These are phyloP conservation scores for Boletus rubropictus DNA, from an alignment of 768 basidiomycete genomes.

Conservation along the genomic window DNA sequence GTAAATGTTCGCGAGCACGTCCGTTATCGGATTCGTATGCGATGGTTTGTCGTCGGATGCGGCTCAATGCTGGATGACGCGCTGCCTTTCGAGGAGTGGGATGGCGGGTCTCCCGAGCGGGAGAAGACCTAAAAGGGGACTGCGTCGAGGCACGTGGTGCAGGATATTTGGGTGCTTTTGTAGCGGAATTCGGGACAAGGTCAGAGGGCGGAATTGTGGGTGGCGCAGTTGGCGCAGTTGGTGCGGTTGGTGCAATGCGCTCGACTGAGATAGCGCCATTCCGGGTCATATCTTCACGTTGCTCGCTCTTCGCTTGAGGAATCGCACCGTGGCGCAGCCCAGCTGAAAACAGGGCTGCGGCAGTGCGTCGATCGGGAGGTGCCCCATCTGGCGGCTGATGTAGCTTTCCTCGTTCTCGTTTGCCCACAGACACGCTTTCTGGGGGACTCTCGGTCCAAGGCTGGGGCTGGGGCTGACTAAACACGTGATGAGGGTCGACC, in stretches of 20 bases:
- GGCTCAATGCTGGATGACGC: conserved; percentile 10
- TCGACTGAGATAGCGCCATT: conserved; percentile 3
- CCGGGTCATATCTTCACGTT: background rate
- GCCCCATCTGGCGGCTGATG: background rate
- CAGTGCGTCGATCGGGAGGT: background rate
- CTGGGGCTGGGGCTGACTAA: conserved; percentile 7
- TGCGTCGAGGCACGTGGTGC: conserved; percentile 14
- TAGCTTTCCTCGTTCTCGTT: background rate
- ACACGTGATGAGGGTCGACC: conserved; percentile 9
- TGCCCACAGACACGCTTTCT: background rate
- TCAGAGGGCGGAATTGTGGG: background rate
- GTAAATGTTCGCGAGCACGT: background rate
- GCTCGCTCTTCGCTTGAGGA: background rate
- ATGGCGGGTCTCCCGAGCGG: background rate
- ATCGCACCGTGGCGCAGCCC: background rate
- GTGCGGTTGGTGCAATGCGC: background rate
- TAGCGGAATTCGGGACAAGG: background rate
- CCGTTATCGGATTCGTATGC: background rate
- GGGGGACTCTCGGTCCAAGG: background rate
- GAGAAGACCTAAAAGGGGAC: conserved; percentile 16
- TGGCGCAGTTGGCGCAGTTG: background rate
- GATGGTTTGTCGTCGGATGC: conserved; percentile 16
- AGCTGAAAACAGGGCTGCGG: conserved; percentile 1
- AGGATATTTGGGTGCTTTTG: conserved; percentile 10
- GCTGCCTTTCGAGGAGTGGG: background rate